These are phyloP conservation scores for Lolium rigidum DNA, from an alignment of 176 grass and related monocot species.

Conservation along the genomic window DNA sequence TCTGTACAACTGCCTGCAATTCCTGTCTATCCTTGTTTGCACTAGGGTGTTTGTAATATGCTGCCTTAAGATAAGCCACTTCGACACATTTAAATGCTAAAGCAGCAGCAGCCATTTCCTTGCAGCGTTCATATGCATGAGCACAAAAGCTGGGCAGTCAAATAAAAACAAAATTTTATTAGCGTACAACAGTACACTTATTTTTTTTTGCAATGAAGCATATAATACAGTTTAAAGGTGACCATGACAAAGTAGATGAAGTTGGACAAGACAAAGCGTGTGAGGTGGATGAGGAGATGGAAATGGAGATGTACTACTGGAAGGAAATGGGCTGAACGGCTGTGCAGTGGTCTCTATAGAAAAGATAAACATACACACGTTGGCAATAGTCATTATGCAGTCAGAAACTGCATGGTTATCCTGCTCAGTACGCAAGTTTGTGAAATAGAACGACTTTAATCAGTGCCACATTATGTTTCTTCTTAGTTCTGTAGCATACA, in stretches of 20 bases:
- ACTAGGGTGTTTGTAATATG: constrained; percentile 74
- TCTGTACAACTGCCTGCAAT: constrained; percentile 61
- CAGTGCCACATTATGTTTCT: neutral
- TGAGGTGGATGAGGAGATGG: neutral
- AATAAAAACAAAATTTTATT: constrained; percentile 25
- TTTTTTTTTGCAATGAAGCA: neutral
- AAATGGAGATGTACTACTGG: neutral
- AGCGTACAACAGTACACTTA: neutral
- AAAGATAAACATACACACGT: neutral
- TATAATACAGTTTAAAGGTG: constrained; percentile 12
- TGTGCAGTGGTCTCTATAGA: constrained; percentile 14
- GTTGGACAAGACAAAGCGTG: neutral
- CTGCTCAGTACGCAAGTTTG: neutral
- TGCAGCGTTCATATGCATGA: constrained; percentile 69
- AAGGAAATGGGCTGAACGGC: neutral
- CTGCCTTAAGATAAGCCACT: constrained; percentile 84
- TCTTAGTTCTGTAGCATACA: neutral
- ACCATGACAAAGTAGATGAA: neutral
- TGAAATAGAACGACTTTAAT: neutral
- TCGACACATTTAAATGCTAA: constrained; percentile 94
- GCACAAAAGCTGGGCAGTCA: constrained; percentile 78
- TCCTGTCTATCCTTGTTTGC: constrained; percentile 73
- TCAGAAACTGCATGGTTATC: neutral
- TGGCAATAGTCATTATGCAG: neutral
- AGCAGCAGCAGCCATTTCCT: constrained; percentile 76